These are phyloP conservation scores for Trypanosomatidae sp. DNA, from an alignment of 208 protist genomes.

Conservation along the genomic window DNA sequence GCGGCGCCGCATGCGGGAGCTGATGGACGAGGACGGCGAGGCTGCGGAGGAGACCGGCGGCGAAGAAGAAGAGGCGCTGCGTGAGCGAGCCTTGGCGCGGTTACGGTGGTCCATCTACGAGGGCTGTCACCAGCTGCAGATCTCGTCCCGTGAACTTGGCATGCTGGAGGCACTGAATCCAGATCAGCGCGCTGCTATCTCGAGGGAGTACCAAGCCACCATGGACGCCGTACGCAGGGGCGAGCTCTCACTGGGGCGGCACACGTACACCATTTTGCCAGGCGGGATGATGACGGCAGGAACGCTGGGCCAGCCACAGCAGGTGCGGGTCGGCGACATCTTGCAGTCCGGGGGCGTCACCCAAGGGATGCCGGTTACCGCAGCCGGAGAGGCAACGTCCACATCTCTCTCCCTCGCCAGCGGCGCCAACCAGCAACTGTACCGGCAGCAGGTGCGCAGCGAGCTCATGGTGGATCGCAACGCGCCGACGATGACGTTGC, in stretches of 20 bases:
- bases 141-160: slow-evolving; percentile 69
- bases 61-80: slow-evolving; percentile 83
- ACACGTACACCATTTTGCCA: slow-evolving; percentile 89
- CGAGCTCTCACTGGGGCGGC: slow-evolving; percentile 63
- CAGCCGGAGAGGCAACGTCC: background rate
- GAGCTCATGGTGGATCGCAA: slow-evolving; percentile 85
- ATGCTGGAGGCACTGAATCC: slow-evolving; percentile 72
- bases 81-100: slow-evolving; percentile 62
- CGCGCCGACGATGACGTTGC: slow-evolving; percentile 83
- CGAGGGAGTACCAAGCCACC: slow-evolving; percentile 61
- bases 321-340: slow-evolving; percentile 27
- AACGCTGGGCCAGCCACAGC: slow-evolving; percentile 43
- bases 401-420: slow-evolving; percentile 8
- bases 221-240: slow-evolving; percentile 71
- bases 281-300: slow-evolving; percentile 71
- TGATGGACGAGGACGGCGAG: slow-evolving; percentile 70
- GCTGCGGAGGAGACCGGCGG: slow-evolving; percentile 52
- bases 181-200: slow-evolving; percentile 58
- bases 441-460: slow-evolving; percentile 70
- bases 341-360: slow-evolving; percentile 15
- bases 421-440: slow-evolving; percentile 35
- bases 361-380: background rate
- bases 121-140: slow-evolving; percentile 76
- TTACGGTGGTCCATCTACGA: slow-evolving; percentile 82
- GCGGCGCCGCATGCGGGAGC: slow-evolving; percentile 65